phyloP scores from a whole-genome alignment of 2,329 filamentous ascomycete species.

The Mariannaea elegans region DNA sequence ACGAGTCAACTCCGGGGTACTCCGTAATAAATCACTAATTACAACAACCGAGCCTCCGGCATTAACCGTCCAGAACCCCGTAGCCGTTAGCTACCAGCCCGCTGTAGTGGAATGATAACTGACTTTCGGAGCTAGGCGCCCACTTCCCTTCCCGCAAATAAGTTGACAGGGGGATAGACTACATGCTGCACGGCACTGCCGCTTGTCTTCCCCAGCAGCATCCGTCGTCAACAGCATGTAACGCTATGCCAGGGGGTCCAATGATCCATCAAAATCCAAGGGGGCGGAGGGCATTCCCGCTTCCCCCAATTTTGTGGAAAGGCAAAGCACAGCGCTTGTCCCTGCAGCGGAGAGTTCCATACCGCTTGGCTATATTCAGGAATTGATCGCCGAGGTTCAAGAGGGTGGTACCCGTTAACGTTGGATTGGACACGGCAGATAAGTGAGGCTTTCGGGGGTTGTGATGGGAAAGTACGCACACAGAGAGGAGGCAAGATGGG shows the following conservation, averaged over 20 bases:
- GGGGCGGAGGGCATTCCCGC: not conserved
- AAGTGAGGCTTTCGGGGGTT: not conserved
- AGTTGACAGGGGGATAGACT: not conserved
- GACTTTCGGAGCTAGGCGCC: not conserved
- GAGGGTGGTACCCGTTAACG: too few relatives aligned
- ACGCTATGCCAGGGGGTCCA: not conserved
- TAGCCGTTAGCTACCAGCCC: too few relatives aligned
- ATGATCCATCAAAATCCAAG: not conserved
- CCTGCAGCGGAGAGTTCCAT: slow-evolving; percentile 15
- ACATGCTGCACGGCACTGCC: slow-evolving; percentile 1
- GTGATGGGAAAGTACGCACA: not conserved
- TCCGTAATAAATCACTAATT: too few relatives aligned
- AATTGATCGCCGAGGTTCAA: slow-evolving; percentile 4
- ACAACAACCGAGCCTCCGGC: too few relatives aligned
- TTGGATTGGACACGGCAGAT: too few relatives aligned
- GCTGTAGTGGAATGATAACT: not conserved
- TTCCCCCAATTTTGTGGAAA: not conserved
- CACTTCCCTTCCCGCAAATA: too few relatives aligned
- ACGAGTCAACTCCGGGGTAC: too few relatives aligned
- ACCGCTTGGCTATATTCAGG: slow-evolving; percentile 3
- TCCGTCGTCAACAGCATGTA: not conserved
- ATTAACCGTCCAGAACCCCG: too few relatives aligned
- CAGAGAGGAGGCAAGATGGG: too few relatives aligned
- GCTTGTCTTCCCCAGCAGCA: slow-evolving; percentile 1
- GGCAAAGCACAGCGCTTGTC: not conserved